These are phyloP conservation scores for Melastoma malabathricum DNA, from an alignment of 345 rosid genomes.

Conservation along the genomic window DNA sequence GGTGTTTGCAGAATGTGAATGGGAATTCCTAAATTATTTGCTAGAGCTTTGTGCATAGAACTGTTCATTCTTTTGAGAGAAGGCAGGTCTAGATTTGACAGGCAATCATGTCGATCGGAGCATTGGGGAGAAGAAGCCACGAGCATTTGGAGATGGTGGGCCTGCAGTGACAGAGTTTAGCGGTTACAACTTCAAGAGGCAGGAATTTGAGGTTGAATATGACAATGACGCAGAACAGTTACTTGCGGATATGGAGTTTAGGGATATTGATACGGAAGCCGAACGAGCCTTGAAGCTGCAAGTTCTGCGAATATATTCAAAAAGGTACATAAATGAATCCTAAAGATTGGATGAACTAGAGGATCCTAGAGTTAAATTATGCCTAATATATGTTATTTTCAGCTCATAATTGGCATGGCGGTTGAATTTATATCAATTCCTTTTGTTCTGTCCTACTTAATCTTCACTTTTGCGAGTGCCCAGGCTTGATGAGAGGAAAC, in stretches of 20 bases:
- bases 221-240: conserved; percentile 94
- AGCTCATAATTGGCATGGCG: background rate
- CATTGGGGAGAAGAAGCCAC: too few species aligned
- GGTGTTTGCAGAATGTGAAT: too few species aligned
- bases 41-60: too few species aligned
- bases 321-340: conserved; percentile 29
- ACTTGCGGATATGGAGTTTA: conserved; percentile 91
- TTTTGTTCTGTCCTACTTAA: background rate
- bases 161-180: conserved; percentile 36
- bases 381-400: too few species aligned
- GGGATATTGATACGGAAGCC: conserved; percentile 56
- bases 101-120: too few species aligned
- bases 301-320: conserved; percentile 69
- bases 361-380: background rate
- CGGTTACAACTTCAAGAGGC: conserved; percentile 84
- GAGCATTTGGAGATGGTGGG: too few species aligned
- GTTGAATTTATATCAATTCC: too few species aligned
- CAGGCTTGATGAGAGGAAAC: conserved; percentile 97
- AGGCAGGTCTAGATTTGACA: too few species aligned
- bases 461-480: conserved; percentile 7
- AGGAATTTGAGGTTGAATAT: conserved; percentile 88
- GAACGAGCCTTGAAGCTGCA: conserved; percentile 70
- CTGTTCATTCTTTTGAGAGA: too few species aligned
- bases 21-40: too few species aligned
- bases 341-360: background rate